Percentiles rank a stretch among this genome's conserved stretches.
Evolutionary conservation across 2,329 filamentous ascomycete species (phyloP).

Genomic region (Ceratocystis smalleyi): DNA sequence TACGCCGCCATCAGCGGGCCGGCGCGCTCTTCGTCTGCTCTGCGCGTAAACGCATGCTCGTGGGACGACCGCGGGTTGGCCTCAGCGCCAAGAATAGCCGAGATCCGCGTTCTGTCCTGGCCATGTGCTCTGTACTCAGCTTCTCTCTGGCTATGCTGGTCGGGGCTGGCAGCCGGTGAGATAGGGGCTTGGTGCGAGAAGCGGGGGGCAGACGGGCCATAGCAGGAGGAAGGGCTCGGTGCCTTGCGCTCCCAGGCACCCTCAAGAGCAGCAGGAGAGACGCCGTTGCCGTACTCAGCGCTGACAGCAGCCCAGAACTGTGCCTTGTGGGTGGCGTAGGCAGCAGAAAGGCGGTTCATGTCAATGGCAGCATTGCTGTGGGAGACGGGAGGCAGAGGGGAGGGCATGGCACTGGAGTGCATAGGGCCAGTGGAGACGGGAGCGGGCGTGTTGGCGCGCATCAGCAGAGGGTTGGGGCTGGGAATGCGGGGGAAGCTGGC

Average conservation of each 20-base stretch:
- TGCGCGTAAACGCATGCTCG: conserved; percentile 32
- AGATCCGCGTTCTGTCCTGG: conserved; percentile 45
- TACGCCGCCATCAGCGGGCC: background rate
- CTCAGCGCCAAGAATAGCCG: conserved; percentile 45
- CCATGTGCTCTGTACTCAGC: conserved; percentile 22
- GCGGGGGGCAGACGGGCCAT: background rate
- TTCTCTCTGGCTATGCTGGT: conserved; percentile 29
- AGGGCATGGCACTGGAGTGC: conserved; percentile 28
- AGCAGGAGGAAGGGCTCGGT: background rate
- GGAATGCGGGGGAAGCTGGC: conserved; percentile 14
- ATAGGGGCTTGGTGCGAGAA: conserved; percentile 30
- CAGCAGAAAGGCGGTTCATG: conserved; percentile 48
- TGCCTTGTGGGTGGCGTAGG: conserved; percentile 54
- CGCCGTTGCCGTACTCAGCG: conserved; percentile 51
- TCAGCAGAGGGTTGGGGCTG: conserved; percentile 22
- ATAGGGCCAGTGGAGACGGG: conserved; percentile 32
- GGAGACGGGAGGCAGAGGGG: conserved; percentile 21
- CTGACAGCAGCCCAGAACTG: conserved; percentile 62
- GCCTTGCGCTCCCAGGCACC: conserved; percentile 45
- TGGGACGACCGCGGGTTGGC: conserved; percentile 34
- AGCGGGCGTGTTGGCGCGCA: conserved; percentile 27
- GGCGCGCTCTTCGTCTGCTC: conserved; percentile 32
- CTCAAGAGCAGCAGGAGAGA: conserved; percentile 48
- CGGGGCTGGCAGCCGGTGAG: conserved; percentile 38
- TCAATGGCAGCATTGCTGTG: conserved; percentile 33